These are phyloP conservation scores for Pseudisothecium myosuroides DNA, from an alignment of 225 moss, liverwort and hornwort species.

Conservation along the genomic window DNA sequence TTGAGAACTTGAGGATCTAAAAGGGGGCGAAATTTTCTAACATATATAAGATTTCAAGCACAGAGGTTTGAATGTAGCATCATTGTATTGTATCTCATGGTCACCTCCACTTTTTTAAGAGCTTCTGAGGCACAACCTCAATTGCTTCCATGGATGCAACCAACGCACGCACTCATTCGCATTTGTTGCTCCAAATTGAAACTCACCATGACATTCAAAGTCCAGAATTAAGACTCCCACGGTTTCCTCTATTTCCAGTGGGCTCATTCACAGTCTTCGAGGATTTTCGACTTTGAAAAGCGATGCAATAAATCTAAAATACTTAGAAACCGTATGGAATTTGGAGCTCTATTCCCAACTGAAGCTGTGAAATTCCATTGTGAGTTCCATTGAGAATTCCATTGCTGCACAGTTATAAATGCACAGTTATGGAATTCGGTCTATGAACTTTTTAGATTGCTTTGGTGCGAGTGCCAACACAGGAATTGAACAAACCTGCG, in stretches of 20 bases:
- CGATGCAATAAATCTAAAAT: not conserved
- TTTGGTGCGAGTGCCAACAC: not conserved
- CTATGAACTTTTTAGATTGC: not conserved
- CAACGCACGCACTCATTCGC: too few species aligned
- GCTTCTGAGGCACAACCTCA: too few species aligned
- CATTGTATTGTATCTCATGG: too few species aligned
- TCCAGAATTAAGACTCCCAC: too few species aligned
- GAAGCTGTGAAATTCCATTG: not conserved
- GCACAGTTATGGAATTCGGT: not conserved
- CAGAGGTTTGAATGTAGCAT: not conserved
- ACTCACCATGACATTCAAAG: too few species aligned
- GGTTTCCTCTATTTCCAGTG: too few species aligned
- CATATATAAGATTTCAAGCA: too few species aligned
- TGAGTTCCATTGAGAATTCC: not conserved
- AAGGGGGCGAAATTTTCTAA: not conserved
- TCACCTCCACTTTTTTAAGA: too few species aligned
- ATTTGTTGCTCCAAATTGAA: too few species aligned
- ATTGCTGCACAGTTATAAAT: not conserved
- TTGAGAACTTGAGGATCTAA: too few species aligned
- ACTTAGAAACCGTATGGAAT: not conserved
- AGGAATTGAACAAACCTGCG: not conserved
- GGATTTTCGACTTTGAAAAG: too few species aligned
- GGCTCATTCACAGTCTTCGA: too few species aligned
- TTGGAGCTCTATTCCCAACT: not conserved
- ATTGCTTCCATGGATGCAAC: not conserved